Conservation (phyloP, 352 stramenopile species). For the Globisporangium uncinulatum region DNA sequence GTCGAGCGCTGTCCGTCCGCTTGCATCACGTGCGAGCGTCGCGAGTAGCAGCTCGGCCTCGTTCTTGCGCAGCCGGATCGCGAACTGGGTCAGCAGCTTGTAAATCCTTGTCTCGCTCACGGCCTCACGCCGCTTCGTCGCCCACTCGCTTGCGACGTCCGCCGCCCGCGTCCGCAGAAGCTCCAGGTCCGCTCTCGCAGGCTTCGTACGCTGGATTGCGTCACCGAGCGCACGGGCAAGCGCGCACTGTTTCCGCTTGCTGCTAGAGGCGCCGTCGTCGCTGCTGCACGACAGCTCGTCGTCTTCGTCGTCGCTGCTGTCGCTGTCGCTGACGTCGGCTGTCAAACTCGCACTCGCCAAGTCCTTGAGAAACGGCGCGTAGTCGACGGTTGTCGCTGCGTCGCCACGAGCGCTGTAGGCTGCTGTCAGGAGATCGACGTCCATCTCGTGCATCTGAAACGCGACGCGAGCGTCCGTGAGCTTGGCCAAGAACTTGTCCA, state of each 20-base stretch:
- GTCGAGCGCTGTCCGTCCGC: slow-evolving; percentile 29
- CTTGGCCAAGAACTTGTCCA: slow-evolving; percentile 70
- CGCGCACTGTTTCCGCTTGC: slow-evolving; percentile 22
- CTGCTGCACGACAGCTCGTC: slow-evolving; percentile 37
- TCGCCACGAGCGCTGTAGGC: slow-evolving; percentile 22
- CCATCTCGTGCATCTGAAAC: slow-evolving; percentile 68
- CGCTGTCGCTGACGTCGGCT: slow-evolving; percentile 14
- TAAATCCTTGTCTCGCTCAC: slow-evolving; percentile 58
- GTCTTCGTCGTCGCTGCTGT: slow-evolving; percentile 23
- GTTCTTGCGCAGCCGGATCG: slow-evolving; percentile 38
- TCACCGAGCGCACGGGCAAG: slow-evolving; percentile 25
- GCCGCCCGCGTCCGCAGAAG: slow-evolving; percentile 23
- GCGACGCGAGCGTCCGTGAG: slow-evolving; percentile 42
- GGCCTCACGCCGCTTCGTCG: slow-evolving; percentile 17
- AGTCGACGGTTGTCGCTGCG: slow-evolving; percentile 28
- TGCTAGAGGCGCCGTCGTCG: slow-evolving; percentile 33
- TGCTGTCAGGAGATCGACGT: slow-evolving; percentile 34
- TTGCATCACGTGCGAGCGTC: slow-evolving; percentile 25
- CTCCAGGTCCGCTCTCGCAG: slow-evolving; percentile 30
- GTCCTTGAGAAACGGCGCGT: slow-evolving; percentile 44
- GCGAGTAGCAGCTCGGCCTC: slow-evolving; percentile 42
- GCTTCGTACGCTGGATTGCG: slow-evolving; percentile 29
- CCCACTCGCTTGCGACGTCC: slow-evolving; percentile 10
- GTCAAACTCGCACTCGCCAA: slow-evolving; percentile 28
- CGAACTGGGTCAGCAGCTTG: slow-evolving; percentile 42